Base-by-base conservation (phyloP, 1,284 basidiomycete genomes). In the Fomitopsis pinicola region DNA sequence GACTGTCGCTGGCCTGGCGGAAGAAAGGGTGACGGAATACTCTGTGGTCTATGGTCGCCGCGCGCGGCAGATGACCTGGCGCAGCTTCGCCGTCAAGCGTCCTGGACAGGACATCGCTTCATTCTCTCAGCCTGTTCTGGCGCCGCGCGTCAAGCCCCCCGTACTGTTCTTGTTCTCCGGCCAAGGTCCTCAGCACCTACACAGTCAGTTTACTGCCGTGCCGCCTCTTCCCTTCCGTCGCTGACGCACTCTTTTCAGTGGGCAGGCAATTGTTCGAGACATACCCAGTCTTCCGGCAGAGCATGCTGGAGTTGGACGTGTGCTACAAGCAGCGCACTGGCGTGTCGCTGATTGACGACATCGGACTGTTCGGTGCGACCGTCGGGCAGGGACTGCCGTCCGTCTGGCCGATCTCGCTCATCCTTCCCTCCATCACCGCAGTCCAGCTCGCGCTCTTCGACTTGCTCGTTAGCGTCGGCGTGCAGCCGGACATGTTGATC, bases 391-490 rank as follows among this genome's bases (percentile, higher is more conserved):
- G 8, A 2, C 57, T 63, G 2, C 65, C 72, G 14, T 72, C 71
- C 68, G 71, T 73, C 4, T 73, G 74, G 62, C 76, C 75, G 4
- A 71, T 73, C 28, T 57, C 60, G 0, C 58, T 78, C 17, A 79
- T 69, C 6, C 67, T 78, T 5, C 75, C 77, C 3, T 69, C 78
- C 0, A 58, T 81, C 10, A 66, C 76, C 1, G 77, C 81, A 56
- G 56, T 80, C 60, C 80, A 82, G 63, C 75, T 81, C 4, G 80
- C 79, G 0, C 63, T 80, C 3, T 73, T 75, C 57, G 80, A 82
- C 53, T 67, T 77, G 1, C 67, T 82, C 0, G 59, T 61, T 6
- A 67, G 66, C 30, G 42, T 78, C 9, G 76, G 77, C 9, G 58
- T 80, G 28, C 60, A 62, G 7, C 78, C 80, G 0, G 71, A 77